Base-by-base conservation (phyloP, 768 basidiomycete species). In the Termitomyces sp. region DNA sequence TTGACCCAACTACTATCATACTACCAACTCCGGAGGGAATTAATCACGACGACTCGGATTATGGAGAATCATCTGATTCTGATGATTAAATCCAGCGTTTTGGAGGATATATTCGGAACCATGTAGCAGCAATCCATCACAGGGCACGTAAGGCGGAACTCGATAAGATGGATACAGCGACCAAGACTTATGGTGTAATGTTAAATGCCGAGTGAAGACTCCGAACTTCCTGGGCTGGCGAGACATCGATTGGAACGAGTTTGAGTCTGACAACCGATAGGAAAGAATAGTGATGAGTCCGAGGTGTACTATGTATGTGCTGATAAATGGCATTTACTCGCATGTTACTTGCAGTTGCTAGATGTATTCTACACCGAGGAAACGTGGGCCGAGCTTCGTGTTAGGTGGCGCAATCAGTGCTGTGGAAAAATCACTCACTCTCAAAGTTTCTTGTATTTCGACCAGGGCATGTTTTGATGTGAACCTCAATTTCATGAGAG, bases 1-100 rank as follows among this genome's bases (percentile, higher is more conserved):
- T 68, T 24, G 71, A 70, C 48, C 73, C 71, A 1, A 73, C 72
- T 41, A 65, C 67, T 12, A 62, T 66, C 12, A 41, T 24, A 21
- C 54, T 55, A 43, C 22, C 37, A 8, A 3, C 5, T 11, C 44
- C 45, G 10, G 26, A 30, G 3, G 40, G 35, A 22, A 45, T 50
- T 34, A 30, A 37, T 11, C 32, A 49, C 55, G 62, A 63, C 42
- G 69, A 68, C 46, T 65, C 62, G 14, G 59, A 62, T 44, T 56
- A 57, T 28, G 60, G 60, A 45, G 50, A 57, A 32, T 61, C 60
- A 30, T 57, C 58, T 2, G 51, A 60, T 46, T 58, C 53, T 17
- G 60, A 57, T 32, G 46, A 55, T 44, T 59, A 35, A 55, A 45
- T 14, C 17, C 17, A 37, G 44, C 42, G 44, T 49, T 37, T 22